These are phyloP conservation scores for Linderina pennispora DNA, from an alignment of 192 early-diverging fungal genomes.

Conservation along the genomic window DNA sequence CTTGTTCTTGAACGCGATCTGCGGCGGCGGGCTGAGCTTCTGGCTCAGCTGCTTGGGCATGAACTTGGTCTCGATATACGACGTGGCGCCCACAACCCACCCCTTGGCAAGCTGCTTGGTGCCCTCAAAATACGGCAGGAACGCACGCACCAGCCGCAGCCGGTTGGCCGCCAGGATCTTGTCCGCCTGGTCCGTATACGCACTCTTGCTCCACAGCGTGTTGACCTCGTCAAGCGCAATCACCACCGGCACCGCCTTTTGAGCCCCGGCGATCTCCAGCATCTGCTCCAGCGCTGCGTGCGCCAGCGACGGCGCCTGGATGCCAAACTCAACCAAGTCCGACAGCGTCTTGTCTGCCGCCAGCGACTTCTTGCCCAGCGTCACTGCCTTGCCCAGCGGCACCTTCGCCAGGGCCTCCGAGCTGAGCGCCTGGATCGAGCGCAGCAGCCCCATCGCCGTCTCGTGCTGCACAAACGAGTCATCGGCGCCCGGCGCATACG, in stretches of 20 bases:
- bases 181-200: conserved; percentile 35
- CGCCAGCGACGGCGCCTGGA: conserved; percentile 24
- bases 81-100: conserved; percentile 34
- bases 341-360: conserved; percentile 14
- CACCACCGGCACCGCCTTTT: conserved; percentile 34
- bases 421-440: conserved; percentile 11
- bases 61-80: conserved; percentile 21
- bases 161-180: conserved; percentile 17
- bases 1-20: conserved; percentile 25
- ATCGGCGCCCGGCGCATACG: conserved; percentile 23
- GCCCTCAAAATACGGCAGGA: conserved; percentile 39
- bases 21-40: conserved; percentile 18
- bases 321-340: conserved; percentile 23
- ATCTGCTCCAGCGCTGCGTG: conserved; percentile 32
- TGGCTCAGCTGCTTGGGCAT: conserved; percentile 24
- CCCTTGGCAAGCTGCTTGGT: conserved; percentile 12
- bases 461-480: conserved; percentile 31
- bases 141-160: conserved; percentile 26
- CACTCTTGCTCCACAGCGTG: conserved; percentile 30
- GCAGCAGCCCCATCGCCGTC: conserved; percentile 17
- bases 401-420: conserved; percentile 19
- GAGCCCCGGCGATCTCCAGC: conserved; percentile 23
- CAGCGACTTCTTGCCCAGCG: conserved; percentile 24
- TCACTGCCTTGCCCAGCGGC: conserved; percentile 22
- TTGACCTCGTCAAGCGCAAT: conserved; percentile 44